Base-by-base conservation (phyloP, 768 basidiomycete species). In the Pseudohyphozyma bogoriensis region DNA sequence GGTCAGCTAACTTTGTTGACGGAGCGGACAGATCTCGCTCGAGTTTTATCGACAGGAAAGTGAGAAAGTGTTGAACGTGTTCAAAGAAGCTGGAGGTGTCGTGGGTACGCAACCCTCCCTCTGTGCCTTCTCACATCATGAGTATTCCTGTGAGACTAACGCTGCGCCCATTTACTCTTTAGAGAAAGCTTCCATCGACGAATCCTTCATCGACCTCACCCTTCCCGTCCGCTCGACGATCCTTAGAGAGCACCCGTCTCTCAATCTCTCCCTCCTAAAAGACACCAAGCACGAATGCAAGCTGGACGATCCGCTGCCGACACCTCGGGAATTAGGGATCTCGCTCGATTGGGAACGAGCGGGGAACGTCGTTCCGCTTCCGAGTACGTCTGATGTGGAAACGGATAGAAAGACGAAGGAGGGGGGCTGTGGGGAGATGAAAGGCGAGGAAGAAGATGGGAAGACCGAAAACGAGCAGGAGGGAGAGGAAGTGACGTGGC, bases 171-270 rank as follows among this genome's bases (percentile, higher is more conserved):
- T 9, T 20, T 28, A 6, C 26, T 2, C 42, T 9, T 8, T 72
- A 91, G 93, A 99, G 75, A 95, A 92, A 72, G 95, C 95, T 26
- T 93, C 89, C 0, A 95, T 97, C 37, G 95, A 97, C 69, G 95
- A 99, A 69, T 90, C 89, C 0, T 99, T 93, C 73, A 82, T 97
- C 58, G 93, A 97, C 73, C 81, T 97, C 58, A 87, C 90, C 4
- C 79, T 79, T 12, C 84, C 85, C 36, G 83, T 89, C n/a, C 83
- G 88, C 39, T 81, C 84, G 58, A 76, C 80, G 47, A 74, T 99
- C 2, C 76, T 97, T 3, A 78, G 81, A 51, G 77, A 82, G 44
- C 88, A 85, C 69, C 87, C 92, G 0, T 78, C 88, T 71, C 81
- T 99, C 29, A n/a, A n/a, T 70, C 78, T 0, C 81, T 85, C 61